Conservation (phyloP, 106 monocot genomes). For the Dioscorea zingiberensis region DNA sequence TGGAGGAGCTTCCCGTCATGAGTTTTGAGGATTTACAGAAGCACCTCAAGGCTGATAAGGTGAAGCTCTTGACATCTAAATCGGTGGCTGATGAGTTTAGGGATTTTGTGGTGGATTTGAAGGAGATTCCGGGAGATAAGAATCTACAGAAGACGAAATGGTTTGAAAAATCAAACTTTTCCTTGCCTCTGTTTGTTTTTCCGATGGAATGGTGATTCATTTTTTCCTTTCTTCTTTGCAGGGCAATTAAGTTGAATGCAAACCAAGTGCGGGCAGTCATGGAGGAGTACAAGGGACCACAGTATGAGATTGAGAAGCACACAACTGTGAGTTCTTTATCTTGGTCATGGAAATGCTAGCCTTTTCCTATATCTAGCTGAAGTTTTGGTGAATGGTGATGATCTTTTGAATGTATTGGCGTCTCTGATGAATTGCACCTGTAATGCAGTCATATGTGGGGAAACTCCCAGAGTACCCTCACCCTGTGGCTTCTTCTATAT, state of each 20-base stretch:
- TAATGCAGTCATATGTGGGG: conserved; percentile 68
- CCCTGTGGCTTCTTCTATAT: conserved; percentile 90
- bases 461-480: conserved; percentile 59
- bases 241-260: conserved; percentile 55
- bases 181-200: not conserved
- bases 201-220: too few relatives aligned
- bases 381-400: too few relatives aligned
- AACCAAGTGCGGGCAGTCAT: conserved; percentile 31
- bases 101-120: conserved; percentile 70
- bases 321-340: conserved; percentile 32
- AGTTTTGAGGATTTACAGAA: conserved; percentile 59
- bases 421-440: not conserved
- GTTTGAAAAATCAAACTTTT: conserved; percentile 8
- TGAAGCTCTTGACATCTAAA: conserved; percentile 56
- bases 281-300: conserved; percentile 57
- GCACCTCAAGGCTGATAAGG: conserved; percentile 50
- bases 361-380: too few relatives aligned
- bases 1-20: conserved; percentile 57
- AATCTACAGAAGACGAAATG: conserved; percentile 54
- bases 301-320: conserved; percentile 80
- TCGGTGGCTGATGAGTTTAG: conserved; percentile 21
- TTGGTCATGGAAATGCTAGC: too few relatives aligned
- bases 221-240: conserved; percentile 12
- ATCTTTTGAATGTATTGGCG: too few relatives aligned
- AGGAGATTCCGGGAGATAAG: conserved; percentile 65